Evolutionary conservation across 2,329 filamentous ascomycete genomes (phyloP).

Genomic region (Basipetospora chlamydospora): DNA sequence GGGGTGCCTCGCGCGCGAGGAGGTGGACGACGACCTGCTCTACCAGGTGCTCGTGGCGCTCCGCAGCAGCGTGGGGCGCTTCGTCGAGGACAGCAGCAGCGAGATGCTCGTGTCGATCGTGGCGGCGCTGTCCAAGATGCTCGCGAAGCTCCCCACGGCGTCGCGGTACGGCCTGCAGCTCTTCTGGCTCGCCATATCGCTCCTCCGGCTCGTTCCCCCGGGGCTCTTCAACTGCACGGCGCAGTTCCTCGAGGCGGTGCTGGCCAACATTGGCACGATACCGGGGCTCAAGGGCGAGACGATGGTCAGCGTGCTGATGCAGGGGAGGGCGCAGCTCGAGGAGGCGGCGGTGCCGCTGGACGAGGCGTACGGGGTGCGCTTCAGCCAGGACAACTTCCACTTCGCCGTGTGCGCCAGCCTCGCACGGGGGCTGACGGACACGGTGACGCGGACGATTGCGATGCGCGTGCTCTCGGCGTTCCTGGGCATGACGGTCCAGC

Average conservation of each 20-base stretch:
- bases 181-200: slow-evolving; percentile 55
- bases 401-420: slow-evolving; percentile 52
- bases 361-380: slow-evolving; percentile 51
- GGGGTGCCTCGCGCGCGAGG: slow-evolving; percentile 56
- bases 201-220: slow-evolving; percentile 48
- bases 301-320: slow-evolving; percentile 45
- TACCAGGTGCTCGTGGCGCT: slow-evolving; percentile 58
- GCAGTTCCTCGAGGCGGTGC: slow-evolving; percentile 47
- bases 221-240: slow-evolving; percentile 52
- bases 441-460: slow-evolving; percentile 41
- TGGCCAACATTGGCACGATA: slow-evolving; percentile 48
- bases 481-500: slow-evolving; percentile 23
- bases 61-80: slow-evolving; percentile 48
- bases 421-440: slow-evolving; percentile 48
- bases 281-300: slow-evolving; percentile 43
- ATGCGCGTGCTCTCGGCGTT: slow-evolving; percentile 49
- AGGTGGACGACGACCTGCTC: slow-evolving; percentile 56
- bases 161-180: slow-evolving; percentile 55
- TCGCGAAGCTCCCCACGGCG: slow-evolving; percentile 50
- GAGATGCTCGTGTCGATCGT: slow-evolving; percentile 58
- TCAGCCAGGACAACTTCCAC: slow-evolving; percentile 50
- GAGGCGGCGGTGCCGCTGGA: slow-evolving; percentile 48
- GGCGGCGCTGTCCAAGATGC: slow-evolving; percentile 55
- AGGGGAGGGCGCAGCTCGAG: slow-evolving; percentile 45
- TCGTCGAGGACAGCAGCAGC: slow-evolving; percentile 47